These are phyloP conservation scores for Acacia concinna DNA, from an alignment of 331 rosid genomes.

Conservation along the genomic window DNA sequence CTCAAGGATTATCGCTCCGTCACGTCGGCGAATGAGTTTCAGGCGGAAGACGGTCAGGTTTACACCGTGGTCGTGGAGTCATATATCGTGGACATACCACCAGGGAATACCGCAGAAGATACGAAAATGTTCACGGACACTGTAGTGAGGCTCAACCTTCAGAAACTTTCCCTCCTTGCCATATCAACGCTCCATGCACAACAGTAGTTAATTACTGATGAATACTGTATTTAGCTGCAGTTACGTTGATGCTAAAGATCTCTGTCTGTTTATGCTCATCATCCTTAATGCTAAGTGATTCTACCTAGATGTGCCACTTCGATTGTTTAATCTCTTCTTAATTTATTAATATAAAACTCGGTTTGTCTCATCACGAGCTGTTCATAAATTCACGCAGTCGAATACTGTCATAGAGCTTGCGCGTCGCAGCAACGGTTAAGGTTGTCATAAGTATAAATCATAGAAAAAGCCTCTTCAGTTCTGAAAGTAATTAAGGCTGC, in stretches of 20 bases:
- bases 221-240: neutral
- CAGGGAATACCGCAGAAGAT: slow-evolving; percentile 81
- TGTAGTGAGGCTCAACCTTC: slow-evolving; percentile 84
- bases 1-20: slow-evolving; percentile 77
- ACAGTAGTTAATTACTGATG: neutral
- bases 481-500: too few relatives aligned
- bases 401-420: too few relatives aligned
- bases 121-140: slow-evolving; percentile 92
- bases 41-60: slow-evolving; percentile 38
- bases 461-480: too few relatives aligned
- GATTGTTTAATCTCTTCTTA: neutral
- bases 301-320: neutral
- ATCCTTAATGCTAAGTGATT: neutral
- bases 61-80: slow-evolving; percentile 82
- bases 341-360: neutral
- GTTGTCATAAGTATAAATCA: too few relatives aligned
- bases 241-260: neutral
- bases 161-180: slow-evolving; percentile 72
- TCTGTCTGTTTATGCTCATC: neutral
- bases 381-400: too few relatives aligned
- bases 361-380: neutral
- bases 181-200: slow-evolving; percentile 37
- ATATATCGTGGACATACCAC: slow-evolving; percentile 77
- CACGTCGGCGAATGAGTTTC: slow-evolving; percentile 74
- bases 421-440: too few relatives aligned